phyloP scores from a whole-genome alignment of 139 green algal genomes.

The Astrephomene gubernaculifera region DNA sequence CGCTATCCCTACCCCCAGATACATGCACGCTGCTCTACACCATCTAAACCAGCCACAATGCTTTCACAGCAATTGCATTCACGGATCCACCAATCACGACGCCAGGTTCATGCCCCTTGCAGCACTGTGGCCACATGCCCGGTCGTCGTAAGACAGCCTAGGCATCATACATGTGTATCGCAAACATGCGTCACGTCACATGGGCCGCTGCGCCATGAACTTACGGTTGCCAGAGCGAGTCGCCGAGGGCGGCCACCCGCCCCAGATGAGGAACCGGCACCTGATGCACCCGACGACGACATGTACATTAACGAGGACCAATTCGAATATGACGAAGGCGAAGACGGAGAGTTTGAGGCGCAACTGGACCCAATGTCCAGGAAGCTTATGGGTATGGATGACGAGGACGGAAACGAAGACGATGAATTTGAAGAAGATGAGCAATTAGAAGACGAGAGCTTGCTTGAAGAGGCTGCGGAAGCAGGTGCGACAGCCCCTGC shows the following conservation, averaged over 20 bases:
- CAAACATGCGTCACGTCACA: not conserved
- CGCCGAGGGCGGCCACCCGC: constrained; percentile 15
- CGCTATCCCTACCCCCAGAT: no score
- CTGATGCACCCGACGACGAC: constrained; percentile 10
- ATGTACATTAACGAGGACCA: constrained; percentile 41
- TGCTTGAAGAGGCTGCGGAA: constrained; percentile 46
- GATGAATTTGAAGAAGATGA: constrained; percentile 5
- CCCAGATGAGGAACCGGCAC: not conserved
- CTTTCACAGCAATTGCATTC: constrained; percentile 3
- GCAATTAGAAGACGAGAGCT: constrained; percentile 4
- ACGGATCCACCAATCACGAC: constrained; percentile 1
- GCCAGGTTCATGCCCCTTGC: not conserved
- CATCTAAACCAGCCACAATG: no score
- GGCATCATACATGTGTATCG: no score
- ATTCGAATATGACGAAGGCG: constrained; percentile 40
- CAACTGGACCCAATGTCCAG: constrained; percentile 33
- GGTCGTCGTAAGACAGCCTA: not conserved
- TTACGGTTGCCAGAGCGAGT: constrained; percentile 1
- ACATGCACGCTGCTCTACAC: no score
- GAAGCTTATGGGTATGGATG: constrained; percentile 3
- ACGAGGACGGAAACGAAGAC: not conserved
- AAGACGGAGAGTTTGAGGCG: constrained; percentile 40
- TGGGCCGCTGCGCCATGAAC: constrained; percentile 3
- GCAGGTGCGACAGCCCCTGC: constrained; percentile 7
- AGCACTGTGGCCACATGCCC: not conserved